These are phyloP conservation scores for Pezizomycotina sp. DNA, from an alignment of 2,329 filamentous ascomycete species.

Conservation along the genomic window DNA sequence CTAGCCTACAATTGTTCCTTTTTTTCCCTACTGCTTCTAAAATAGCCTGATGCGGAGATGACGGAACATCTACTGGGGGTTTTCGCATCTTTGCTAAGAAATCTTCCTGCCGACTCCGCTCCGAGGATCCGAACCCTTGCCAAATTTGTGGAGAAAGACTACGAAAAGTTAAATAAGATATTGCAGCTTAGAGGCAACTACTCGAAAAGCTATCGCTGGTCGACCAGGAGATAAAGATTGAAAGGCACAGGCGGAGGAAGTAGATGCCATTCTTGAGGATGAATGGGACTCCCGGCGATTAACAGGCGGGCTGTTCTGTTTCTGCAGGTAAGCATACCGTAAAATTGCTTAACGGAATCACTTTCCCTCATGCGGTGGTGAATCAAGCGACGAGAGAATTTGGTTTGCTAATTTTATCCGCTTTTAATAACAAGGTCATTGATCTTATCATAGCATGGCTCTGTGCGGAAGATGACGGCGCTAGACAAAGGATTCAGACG, in stretches of 20 bases:
- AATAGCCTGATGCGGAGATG: constrained; percentile 43
- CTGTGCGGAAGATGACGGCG: constrained; percentile 69
- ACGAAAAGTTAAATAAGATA: constrained; percentile 64
- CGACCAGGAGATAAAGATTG: constrained; percentile 44
- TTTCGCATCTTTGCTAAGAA: constrained; percentile 64
- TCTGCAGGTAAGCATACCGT: constrained; percentile 42
- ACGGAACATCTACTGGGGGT: constrained; percentile 72
- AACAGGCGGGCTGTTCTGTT: constrained; percentile 66
- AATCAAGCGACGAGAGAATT: no score
- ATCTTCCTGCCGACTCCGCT: constrained; percentile 60
- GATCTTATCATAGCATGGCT: constrained; percentile 84
- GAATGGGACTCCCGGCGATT: constrained; percentile 61
- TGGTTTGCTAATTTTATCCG: not conserved
- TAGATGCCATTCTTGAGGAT: constrained; percentile 36
- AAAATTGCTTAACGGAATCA: no score
- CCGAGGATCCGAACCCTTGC: constrained; percentile 69
- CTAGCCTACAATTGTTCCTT: not conserved
- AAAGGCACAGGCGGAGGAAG: constrained; percentile 39
- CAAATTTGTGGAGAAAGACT: constrained; percentile 91
- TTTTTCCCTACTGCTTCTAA: constrained; percentile 18
- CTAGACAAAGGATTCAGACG: constrained; percentile 45
- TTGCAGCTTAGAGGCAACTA: constrained; percentile 57
- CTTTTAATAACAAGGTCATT: constrained; percentile 37
- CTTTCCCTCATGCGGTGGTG: no score
- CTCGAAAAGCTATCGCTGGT: constrained; percentile 43